Evolutionary conservation across 2,329 filamentous ascomycete genomes (phyloP).

Genomic region (Ophiosphaerella herpotricha): DNA sequence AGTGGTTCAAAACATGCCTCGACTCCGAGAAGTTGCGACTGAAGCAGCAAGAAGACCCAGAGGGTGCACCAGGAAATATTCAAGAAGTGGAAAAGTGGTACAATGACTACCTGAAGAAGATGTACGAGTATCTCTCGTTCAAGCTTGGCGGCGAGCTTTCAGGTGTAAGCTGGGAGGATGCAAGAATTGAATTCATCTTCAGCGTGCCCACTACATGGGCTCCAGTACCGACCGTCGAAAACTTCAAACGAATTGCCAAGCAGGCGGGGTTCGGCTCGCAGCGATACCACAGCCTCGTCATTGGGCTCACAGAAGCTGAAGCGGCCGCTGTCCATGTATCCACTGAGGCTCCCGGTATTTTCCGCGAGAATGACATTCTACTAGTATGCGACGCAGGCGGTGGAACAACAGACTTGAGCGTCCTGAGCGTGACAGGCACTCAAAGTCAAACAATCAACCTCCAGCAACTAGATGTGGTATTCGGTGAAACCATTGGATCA

Average conservation of each 20-base stretch:
- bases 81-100: conserved; percentile 54
- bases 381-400: conserved; percentile 58
- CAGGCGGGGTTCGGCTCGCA: conserved; percentile 55
- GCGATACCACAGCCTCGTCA: conserved; percentile 46
- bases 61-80: conserved; percentile 50
- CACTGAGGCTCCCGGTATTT: conserved; percentile 41
- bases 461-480: conserved; percentile 45
- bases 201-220: conserved; percentile 64
- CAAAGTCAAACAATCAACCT: conserved; percentile 34
- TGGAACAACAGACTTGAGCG: conserved; percentile 52
- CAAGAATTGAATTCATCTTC: conserved; percentile 60
- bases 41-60: conserved; percentile 51
- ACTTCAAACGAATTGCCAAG: conserved; percentile 55
- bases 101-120: conserved; percentile 54
- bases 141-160: conserved; percentile 42
- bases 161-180: conserved; percentile 44
- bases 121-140: conserved; percentile 56
- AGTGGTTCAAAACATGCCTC: conserved; percentile 63
- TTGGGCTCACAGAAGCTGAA: conserved; percentile 59
- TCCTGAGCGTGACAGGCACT: conserved; percentile 41
- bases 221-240: conserved; percentile 56
- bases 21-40: conserved; percentile 52
- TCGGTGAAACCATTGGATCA: conserved; percentile 49
- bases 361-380: conserved; percentile 50
- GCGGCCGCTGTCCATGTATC: conserved; percentile 58